A percentile compares a stretch with the other conserved stretches of the same genome.
These are phyloP conservation scores for Lichtheimia corymbifera DNA, from an alignment of 371 early-diverging fungal genomes.

Conservation along the genomic window DNA sequence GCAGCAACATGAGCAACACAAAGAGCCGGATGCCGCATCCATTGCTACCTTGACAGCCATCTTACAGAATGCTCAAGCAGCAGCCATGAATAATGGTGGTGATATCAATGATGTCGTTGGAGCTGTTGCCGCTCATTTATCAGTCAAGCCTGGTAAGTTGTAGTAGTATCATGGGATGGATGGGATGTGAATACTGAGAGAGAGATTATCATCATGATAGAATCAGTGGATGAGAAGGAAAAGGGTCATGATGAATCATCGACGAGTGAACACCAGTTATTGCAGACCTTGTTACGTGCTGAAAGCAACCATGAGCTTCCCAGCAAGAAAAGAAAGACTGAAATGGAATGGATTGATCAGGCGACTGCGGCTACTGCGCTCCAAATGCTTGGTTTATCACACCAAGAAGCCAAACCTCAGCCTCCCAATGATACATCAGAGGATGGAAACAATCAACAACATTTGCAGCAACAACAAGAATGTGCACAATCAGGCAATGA, in stretches of 20 bases:
- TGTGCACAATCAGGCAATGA: conserved; percentile 1
- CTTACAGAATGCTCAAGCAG: conserved; percentile 16
- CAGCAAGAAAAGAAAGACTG: conserved; percentile 15
- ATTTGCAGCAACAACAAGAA: too few relatives aligned
- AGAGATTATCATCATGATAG: background rate
- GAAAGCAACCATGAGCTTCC: conserved; percentile 8
- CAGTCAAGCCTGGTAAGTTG: conserved; percentile 37
- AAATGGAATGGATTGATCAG: conserved; percentile 27
- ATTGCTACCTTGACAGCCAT: conserved; percentile 18
- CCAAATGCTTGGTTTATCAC: conserved; percentile 23
- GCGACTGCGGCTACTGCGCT: conserved; percentile 31
- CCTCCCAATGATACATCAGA: background rate
- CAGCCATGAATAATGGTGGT: conserved; percentile 14
- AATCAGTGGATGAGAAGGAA: conserved; percentile 7
- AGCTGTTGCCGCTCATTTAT: conserved; percentile 40
- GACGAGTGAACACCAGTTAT: conserved; percentile 8
- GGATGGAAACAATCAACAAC: too few relatives aligned
- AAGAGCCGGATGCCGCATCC: background rate
- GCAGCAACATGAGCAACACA: background rate
- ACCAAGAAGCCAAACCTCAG: conserved; percentile 10
- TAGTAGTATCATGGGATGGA: background rate
- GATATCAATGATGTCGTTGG: conserved; percentile 36
- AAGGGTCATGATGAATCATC: conserved; percentile 6
- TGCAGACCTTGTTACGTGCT: conserved; percentile 2
- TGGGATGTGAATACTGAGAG: background rate